Base-by-base conservation (phyloP, 345 rosid species). In the Moringa oleifera region DNA sequence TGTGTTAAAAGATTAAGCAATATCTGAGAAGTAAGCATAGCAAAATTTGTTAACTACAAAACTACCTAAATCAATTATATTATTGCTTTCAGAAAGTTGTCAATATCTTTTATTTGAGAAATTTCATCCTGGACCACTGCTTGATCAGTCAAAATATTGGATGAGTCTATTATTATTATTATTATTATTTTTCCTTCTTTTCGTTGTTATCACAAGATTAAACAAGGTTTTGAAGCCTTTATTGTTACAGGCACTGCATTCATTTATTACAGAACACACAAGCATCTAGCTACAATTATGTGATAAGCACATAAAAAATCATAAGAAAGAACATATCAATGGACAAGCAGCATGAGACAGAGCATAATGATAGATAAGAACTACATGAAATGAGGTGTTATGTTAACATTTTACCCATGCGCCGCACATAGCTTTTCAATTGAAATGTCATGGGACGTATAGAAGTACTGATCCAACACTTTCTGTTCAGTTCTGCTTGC, bases 361-460 rank as follows among this genome's bases (percentile, higher is more conserved):
- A 52, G 17, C 28, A 58, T 2, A 10, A 6, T 31, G 33, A 18
- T 56, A 16, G 24, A 63, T 41, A 49, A 56, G 28, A 24, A 49
- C 63, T 24, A 36, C 37, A 33, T 52, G 65, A 20, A n/a, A 45
- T 21, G 53, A 17, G 25, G 23, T 23, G 51, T 17, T 50, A 51
- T 7, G 51, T 22, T 46, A 28, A 25, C 41, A 36, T 37, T 31
- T 83, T 89, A 93, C 98, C 98, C 85, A 70, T 93, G 97, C 17
- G 98, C 98, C 70, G 54, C 49, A 59, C 97, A 87, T 59, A 93
- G 84, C 66, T 83, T 73, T n/a, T 69, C 64, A 72, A 93, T 72
- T 65, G 98, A 84, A 72, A 86, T 74, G 68, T 78, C 75, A 79
- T 89, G 98, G 74, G 96, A 75, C 56, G 98, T 86, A 74, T 85